phyloP scores from a whole-genome alignment of 2,329 filamentous ascomycete genomes.

The Bipolaris victoriae region DNA sequence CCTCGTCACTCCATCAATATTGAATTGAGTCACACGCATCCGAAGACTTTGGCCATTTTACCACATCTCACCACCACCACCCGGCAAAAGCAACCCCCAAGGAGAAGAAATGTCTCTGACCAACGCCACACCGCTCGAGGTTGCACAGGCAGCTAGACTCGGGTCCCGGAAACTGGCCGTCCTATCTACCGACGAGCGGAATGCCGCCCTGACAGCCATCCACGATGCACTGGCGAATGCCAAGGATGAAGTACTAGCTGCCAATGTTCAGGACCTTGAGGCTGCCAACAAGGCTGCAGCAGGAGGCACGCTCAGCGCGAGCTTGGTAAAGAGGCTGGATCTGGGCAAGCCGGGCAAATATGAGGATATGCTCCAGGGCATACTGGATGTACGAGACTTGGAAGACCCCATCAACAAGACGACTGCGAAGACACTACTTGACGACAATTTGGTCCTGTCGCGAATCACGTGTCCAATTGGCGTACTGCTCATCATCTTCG shows the following conservation, averaged over 20 bases:
- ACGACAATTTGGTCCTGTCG: constrained; percentile 84
- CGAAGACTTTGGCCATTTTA: constrained; percentile 13
- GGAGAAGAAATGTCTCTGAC: constrained; percentile 74
- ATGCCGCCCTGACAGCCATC: constrained; percentile 83
- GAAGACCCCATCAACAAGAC: constrained; percentile 88
- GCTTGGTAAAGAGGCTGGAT: constrained; percentile 86
- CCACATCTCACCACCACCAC: constrained; percentile 27
- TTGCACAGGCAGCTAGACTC: constrained; percentile 76
- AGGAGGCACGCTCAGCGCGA: constrained; percentile 77
- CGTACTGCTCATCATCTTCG: constrained; percentile 97
- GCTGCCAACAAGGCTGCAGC: constrained; percentile 74
- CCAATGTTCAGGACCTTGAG: constrained; percentile 83
- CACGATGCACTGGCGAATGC: constrained; percentile 74
- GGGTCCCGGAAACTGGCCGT: constrained; percentile 85
- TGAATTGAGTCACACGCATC: constrained; percentile 39
- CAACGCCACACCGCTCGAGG: constrained; percentile 77
- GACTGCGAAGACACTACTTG: constrained; percentile 81
- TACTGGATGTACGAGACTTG: constrained; percentile 82
- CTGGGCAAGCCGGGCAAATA: constrained; percentile 87
- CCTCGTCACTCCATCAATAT: constrained; percentile 20
- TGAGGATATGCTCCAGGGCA: constrained; percentile 96
- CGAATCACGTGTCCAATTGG: constrained; percentile 93
- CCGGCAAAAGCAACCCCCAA: constrained; percentile 22
- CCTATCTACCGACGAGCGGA: constrained; percentile 75
- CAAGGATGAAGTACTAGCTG: constrained; percentile 78